Evolutionary conservation across 179 eudicot genomes (phyloP).

Genomic region (Silene vulgaris): DNA sequence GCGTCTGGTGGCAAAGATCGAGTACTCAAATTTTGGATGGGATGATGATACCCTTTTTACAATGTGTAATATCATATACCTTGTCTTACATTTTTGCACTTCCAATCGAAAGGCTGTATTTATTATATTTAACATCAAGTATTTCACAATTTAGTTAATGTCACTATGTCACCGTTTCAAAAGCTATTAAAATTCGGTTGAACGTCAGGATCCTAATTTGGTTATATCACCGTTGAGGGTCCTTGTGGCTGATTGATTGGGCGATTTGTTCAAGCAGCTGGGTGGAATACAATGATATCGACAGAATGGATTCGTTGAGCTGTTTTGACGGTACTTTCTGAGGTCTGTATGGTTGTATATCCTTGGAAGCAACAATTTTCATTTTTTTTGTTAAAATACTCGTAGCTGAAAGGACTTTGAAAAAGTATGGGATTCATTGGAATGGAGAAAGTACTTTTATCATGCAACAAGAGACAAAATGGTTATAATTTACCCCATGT

Average conservation of each 20-base stretch:
- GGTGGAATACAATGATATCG: conserved; percentile 58
- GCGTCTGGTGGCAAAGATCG: conserved; percentile 91
- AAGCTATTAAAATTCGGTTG: conserved; percentile 10
- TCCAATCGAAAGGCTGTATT: neutral
- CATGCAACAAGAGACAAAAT: too few species aligned
- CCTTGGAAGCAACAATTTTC: conserved; percentile 30
- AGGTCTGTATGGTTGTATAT: conserved; percentile 88
- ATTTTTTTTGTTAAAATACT: too few species aligned
- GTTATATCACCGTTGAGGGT: conserved; percentile 30
- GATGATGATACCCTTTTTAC: conserved; percentile 18
- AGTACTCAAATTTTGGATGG: conserved; percentile 91
- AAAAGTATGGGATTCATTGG: too few species aligned
- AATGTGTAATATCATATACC: neutral
- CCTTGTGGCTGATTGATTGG: conserved; percentile 36
- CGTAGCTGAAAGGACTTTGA: too few species aligned
- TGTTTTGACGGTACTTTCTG: conserved; percentile 81
- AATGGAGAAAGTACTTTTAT: too few species aligned
- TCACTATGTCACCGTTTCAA: too few species aligned
- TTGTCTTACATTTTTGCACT: neutral
- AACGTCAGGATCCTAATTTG: conserved; percentile 16
- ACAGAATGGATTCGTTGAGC: conserved; percentile 78
- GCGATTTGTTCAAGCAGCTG: conserved; percentile 45
- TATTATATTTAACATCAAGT: too few species aligned
- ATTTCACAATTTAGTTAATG: too few species aligned
- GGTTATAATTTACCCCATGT: too few species aligned